Evolutionary conservation across 2,329 filamentous ascomycete genomes (phyloP).

Genomic region (Ophiostoma himal-ulmi): DNA sequence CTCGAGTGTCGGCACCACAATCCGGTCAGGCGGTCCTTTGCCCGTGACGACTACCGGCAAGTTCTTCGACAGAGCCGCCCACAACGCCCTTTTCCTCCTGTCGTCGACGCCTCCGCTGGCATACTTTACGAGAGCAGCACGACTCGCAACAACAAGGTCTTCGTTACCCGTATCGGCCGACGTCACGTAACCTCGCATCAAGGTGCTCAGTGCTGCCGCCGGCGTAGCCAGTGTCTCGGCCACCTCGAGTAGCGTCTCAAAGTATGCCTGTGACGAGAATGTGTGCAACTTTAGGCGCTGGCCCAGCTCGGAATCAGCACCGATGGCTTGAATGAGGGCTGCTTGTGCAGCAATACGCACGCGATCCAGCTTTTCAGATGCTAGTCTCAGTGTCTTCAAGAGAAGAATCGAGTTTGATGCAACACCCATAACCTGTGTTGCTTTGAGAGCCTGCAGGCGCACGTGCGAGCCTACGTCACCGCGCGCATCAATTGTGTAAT

Average conservation of each 20-base stretch:
- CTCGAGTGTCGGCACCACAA: conserved; percentile 70
- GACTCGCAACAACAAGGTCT: conserved; percentile 63
- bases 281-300: conserved; percentile 36
- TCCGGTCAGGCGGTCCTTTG: conserved; percentile 56
- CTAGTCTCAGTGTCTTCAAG: conserved; percentile 57
- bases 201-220: conserved; percentile 37
- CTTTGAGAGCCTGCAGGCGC: conserved; percentile 71
- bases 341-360: conserved; percentile 64
- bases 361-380: conserved; percentile 84
- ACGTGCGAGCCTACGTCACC: conserved; percentile 89
- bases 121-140: conserved; percentile 55
- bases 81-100: conserved; percentile 22
- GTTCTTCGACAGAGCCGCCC: conserved; percentile 46
- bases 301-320: neutral
- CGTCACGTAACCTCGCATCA: conserved; percentile 63
- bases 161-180: conserved; percentile 76
- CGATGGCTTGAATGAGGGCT: conserved; percentile 41
- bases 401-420: conserved; percentile 37
- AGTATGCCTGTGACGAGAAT: conserved; percentile 58
- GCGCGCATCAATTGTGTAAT: conserved; percentile 84
- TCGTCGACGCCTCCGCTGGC: conserved; percentile 30
- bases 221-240: conserved; percentile 29
- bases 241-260: conserved; percentile 48
- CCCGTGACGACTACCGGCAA: conserved; percentile 35
- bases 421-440: conserved; percentile 55